Conservation (phyloP, 305 asterid genomes). For the Plantago rigida region DNA sequence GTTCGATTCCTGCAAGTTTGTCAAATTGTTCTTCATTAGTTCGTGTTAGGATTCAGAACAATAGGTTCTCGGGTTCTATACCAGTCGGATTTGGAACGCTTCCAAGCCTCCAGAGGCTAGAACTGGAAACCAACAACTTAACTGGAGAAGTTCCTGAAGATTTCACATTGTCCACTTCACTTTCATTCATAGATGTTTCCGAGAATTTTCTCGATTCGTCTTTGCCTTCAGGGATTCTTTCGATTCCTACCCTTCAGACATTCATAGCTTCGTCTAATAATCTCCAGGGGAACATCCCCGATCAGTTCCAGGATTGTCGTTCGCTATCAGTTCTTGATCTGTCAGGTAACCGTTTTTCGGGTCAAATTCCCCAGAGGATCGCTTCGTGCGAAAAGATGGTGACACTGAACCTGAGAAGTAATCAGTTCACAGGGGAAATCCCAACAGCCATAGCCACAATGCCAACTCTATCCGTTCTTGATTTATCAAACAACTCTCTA, state of each 20-base stretch:
- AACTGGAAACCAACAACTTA: slow-evolving; percentile 51
- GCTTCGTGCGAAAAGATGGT: slow-evolving; percentile 62
- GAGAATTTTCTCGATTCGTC: slow-evolving; percentile 40
- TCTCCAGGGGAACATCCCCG: slow-evolving; percentile 51
- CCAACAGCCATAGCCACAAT: slow-evolving; percentile 49
- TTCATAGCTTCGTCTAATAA: slow-evolving; percentile 51
- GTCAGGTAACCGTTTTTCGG: slow-evolving; percentile 49
- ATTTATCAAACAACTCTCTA: slow-evolving; percentile 58
- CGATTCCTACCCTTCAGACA: slow-evolving; percentile 51
- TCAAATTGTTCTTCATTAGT: slow-evolving; percentile 55
- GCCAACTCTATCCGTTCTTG: slow-evolving; percentile 55
- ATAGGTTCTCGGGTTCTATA: slow-evolving; percentile 50
- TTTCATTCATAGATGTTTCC: slow-evolving; percentile 59
- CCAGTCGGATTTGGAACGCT: slow-evolving; percentile 59
- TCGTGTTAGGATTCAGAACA: slow-evolving; percentile 61
- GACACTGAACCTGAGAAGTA: slow-evolving; percentile 45
- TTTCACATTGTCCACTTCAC: slow-evolving; percentile 46
- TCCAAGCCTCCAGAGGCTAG: slow-evolving; percentile 53
- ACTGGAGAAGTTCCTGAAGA: slow-evolving; percentile 62
- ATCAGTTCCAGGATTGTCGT: slow-evolving; percentile 55
- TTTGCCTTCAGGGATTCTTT: slow-evolving; percentile 47
- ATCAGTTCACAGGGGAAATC: slow-evolving; percentile 55
- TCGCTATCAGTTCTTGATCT: slow-evolving; percentile 57
- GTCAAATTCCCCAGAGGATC: slow-evolving; percentile 52
- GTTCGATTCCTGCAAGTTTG: slow-evolving; percentile 49